Evolutionary conservation across 108 stramenopile species (phyloP).

Genomic region (Nitzschia palea): DNA sequence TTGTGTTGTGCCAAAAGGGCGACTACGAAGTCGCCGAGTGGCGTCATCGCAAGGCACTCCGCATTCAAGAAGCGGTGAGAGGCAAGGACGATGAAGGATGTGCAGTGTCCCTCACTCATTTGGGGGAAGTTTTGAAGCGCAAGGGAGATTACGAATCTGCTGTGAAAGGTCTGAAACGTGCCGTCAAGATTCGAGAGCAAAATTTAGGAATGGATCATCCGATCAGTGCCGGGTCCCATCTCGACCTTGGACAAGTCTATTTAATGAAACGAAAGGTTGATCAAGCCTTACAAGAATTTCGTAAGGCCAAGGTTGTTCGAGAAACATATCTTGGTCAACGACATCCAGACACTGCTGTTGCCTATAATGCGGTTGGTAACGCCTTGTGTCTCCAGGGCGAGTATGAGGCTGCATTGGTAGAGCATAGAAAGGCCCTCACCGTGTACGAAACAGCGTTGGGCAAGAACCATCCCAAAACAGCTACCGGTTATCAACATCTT

Average conservation of each 20-base stretch:
- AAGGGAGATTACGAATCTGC: constrained; percentile 30
- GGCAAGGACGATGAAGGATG: constrained; percentile 38
- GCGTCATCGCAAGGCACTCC: constrained; percentile 29
- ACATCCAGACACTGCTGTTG: constrained; percentile 34
- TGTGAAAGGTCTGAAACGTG: constrained; percentile 24
- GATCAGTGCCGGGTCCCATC: constrained; percentile 24
- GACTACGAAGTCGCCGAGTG: constrained; percentile 32
- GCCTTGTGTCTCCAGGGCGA: constrained; percentile 20
- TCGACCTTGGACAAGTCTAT: constrained; percentile 32
- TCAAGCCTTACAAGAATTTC: constrained; percentile 29
- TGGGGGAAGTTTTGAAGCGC: constrained; percentile 30
- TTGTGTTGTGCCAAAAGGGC: constrained; percentile 28
- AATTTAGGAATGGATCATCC: constrained; percentile 31
- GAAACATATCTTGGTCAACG: constrained; percentile 27
- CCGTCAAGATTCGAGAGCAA: constrained; percentile 26
- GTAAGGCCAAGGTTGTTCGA: constrained; percentile 29
- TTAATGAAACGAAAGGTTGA: constrained; percentile 20
- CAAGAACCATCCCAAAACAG: constrained; percentile 32
- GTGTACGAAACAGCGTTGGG: constrained; percentile 29
- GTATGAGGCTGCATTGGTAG: constrained; percentile 18
- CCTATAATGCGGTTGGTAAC: constrained; percentile 24
- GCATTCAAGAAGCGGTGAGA: constrained; percentile 28
- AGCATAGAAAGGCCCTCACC: constrained; percentile 24
- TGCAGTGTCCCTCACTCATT: constrained; percentile 23
- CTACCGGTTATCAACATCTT: constrained; percentile 16